A percentile compares a stretch with the other conserved stretches of the same genome.
Evolutionary conservation across 169 alveolate species (phyloP).

Genomic region (Plasmodium knowlesi): DNA sequence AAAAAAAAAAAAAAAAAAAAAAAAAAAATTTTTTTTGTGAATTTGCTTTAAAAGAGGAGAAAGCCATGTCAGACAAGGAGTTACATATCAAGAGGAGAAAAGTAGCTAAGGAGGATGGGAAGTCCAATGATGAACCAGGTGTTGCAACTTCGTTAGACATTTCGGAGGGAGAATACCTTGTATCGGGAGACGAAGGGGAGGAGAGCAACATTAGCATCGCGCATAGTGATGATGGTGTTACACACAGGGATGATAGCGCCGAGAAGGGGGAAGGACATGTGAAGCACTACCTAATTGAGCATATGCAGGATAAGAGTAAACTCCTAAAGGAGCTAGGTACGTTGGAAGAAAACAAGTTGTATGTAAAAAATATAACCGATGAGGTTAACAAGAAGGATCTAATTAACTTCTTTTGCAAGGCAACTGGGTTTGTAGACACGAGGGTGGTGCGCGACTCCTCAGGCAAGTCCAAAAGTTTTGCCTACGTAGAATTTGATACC

Average conservation of each 20-base stretch:
- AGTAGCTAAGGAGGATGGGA: background rate
- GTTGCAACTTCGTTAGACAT: background rate
- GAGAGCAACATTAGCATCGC: background rate
- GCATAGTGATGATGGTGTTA: background rate
- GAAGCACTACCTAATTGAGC: constrained; percentile 32
- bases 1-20: background rate
- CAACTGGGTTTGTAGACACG: constrained; percentile 43
- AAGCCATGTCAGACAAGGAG: background rate
- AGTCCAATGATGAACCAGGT: background rate
- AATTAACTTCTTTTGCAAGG: constrained; percentile 1
- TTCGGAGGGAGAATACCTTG: background rate
- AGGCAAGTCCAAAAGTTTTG: constrained; percentile 24
- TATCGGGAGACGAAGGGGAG: background rate
- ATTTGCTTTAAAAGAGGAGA: background rate
- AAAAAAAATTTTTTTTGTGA: background rate
- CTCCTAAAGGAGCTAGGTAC: background rate
- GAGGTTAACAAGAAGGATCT: constrained; percentile 29
- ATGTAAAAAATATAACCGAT: constrained; percentile 35
- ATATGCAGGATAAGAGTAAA: background rate
- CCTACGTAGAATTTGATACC: constrained; percentile 79
- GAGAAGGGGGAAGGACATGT: background rate
- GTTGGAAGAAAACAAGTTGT: constrained; percentile 49
- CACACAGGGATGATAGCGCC: background rate
- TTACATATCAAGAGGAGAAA: background rate
- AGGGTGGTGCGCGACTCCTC: constrained; percentile 3